Evolutionary conservation across 2,329 filamentous ascomycete species (phyloP).

Genomic region (Anthostomella pinea): DNA sequence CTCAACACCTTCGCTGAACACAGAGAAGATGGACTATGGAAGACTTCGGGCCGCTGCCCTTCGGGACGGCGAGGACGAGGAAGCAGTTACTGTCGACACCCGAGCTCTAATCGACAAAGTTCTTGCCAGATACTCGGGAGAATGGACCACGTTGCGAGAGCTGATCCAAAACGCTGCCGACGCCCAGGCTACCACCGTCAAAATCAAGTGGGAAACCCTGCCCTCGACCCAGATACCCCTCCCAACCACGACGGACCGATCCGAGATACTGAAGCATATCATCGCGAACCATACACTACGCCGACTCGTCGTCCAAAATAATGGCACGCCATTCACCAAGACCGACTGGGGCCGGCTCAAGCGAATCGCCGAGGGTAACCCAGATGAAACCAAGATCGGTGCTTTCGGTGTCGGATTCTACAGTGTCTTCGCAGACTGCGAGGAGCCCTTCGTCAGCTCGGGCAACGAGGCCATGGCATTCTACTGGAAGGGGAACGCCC

Average conservation of each 20-base stretch:
- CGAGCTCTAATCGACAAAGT: conserved; percentile 97
- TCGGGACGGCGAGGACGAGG: conserved; percentile 82
- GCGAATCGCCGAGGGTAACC: conserved; percentile 97
- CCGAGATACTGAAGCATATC: conserved; percentile 75
- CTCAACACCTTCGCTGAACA: conserved; percentile 3
- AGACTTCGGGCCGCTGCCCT: conserved; percentile 84
- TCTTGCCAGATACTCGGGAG: conserved; percentile 90
- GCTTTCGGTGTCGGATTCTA: conserved; percentile 99
- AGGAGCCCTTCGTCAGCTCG: conserved; percentile 94
- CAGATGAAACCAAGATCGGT: conserved; percentile 97
- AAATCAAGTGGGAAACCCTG: conserved; percentile 86
- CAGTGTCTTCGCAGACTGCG: conserved; percentile 96
- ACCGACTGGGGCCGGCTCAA: conserved; percentile 94
- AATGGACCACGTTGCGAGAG: conserved; percentile 88
- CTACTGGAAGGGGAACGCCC: conserved; percentile 98
- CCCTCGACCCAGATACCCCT: conserved; percentile 79
- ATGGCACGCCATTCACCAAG: conserved; percentile 81
- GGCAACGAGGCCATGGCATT: conserved; percentile 94
- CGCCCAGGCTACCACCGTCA: conserved; percentile 84
- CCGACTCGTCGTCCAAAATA: conserved; percentile 86
- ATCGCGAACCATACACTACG: conserved; percentile 82
- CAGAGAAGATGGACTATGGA: conserved; percentile 62
- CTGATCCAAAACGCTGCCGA: conserved; percentile 98
- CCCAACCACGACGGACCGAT: conserved; percentile 59
- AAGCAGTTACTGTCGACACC: conserved; percentile 97